Conservation (phyloP, 75 land plant genomes). For the Pinus taeda region DNA sequence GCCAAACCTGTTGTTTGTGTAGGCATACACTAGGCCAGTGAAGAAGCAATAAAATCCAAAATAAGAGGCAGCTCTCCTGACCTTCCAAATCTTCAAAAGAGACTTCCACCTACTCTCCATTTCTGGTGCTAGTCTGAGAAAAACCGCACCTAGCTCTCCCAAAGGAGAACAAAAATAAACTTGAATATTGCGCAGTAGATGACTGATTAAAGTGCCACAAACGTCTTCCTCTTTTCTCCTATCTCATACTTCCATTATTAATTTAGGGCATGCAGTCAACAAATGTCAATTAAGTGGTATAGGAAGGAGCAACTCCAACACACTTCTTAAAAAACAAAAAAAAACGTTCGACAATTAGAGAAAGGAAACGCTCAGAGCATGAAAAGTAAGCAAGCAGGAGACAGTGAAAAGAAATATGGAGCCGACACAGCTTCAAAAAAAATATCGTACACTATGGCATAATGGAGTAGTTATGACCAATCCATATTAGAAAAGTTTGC, state of each 20-base stretch:
- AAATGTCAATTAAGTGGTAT: background rate
- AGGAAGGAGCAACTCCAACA: background rate
- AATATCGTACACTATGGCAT: background rate
- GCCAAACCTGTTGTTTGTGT: conserved; percentile 68
- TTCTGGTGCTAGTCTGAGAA: background rate
- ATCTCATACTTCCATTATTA: background rate
- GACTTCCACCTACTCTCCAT: conserved; percentile 5
- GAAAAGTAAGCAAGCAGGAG: background rate
- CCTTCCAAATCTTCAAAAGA: conserved; percentile 59
- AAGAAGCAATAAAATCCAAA: conserved; percentile 56
- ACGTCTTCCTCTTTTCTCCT: background rate
- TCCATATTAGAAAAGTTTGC: background rate
- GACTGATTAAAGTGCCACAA: background rate
- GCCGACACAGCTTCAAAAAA: background rate
- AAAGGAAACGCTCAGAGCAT: background rate
- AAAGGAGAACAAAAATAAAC: background rate
- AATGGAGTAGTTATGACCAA: background rate
- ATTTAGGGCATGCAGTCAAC: background rate
- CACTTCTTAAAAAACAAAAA: background rate
- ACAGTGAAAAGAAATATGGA: background rate
- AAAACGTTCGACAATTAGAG: background rate
- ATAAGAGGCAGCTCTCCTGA: conserved; percentile 53
- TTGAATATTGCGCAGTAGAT: background rate
- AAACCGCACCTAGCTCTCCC: background rate
- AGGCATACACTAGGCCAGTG: conserved; percentile 46